Conservation (phyloP, 2,329 filamentous ascomycete genomes). For the Eurotiales sp. region DNA sequence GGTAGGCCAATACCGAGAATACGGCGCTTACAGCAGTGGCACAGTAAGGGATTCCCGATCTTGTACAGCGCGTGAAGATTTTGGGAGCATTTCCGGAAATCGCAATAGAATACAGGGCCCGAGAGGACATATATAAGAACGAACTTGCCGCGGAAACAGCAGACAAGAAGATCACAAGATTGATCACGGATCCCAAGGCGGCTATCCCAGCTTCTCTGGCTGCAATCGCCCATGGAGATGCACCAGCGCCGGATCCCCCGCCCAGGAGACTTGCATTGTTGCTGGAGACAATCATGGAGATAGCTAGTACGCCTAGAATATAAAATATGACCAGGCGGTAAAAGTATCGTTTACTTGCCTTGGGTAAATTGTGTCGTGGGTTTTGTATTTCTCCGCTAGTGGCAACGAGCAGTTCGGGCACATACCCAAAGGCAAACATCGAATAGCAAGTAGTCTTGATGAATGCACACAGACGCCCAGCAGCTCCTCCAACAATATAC, state of each 20-base stretch:
- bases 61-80: slow-evolving; percentile 59
- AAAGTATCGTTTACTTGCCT: slow-evolving; percentile 57
- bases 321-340: slow-evolving; percentile 61
- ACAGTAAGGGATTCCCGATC: slow-evolving; percentile 58
- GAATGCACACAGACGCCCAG: slow-evolving; percentile 50
- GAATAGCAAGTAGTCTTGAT: slow-evolving; percentile 48
- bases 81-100: slow-evolving; percentile 60
- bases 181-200: slow-evolving; percentile 66
- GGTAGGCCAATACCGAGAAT: slow-evolving; percentile 62
- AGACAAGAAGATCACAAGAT: slow-evolving; percentile 72
- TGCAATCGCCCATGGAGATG: slow-evolving; percentile 42
- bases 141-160: slow-evolving; percentile 75
- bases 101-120: slow-evolving; percentile 64
- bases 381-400: slow-evolving; percentile 56
- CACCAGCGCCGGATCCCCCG: slow-evolving; percentile 52
- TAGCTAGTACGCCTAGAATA: slow-evolving; percentile 53
- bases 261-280: slow-evolving; percentile 43
- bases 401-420: slow-evolving; percentile 53
- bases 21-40: slow-evolving; percentile 56
- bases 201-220: slow-evolving; percentile 56
- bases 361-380: slow-evolving; percentile 56
- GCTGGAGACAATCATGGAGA: slow-evolving; percentile 57
- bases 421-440: slow-evolving; percentile 54
- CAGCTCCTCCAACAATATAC: slow-evolving; percentile 44
- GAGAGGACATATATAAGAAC: slow-evolving; percentile 69